Conservation (phyloP, 2,329 filamentous ascomycete genomes). For the Tolypocladium nubicola region DNA sequence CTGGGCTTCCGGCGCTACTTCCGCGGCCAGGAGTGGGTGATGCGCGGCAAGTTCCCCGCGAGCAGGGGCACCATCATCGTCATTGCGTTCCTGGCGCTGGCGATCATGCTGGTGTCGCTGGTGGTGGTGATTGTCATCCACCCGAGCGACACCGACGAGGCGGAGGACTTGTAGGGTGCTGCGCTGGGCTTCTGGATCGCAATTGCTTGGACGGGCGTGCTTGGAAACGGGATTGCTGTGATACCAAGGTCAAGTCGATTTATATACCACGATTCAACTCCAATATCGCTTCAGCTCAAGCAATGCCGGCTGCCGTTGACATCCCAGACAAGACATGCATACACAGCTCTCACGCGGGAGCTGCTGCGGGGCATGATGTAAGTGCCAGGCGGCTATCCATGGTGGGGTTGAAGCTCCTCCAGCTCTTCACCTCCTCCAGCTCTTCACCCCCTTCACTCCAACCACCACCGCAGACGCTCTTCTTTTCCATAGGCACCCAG, state of each 20-base stretch:
- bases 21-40: slow-evolving; percentile 68
- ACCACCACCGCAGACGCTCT: background rate
- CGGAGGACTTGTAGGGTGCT: background rate
- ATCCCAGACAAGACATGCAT: background rate
- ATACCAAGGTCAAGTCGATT: background rate
- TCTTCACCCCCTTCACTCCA: background rate
- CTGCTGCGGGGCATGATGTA: background rate
- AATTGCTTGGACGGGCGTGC: background rate
- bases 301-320: background rate
- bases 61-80: slow-evolving; percentile 65
- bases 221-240: background rate
- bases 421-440: background rate
- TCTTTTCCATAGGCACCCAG: background rate
- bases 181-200: background rate
- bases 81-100: slow-evolving; percentile 54
- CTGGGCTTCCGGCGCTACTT: slow-evolving; percentile 73
- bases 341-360: background rate
- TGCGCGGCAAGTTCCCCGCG: slow-evolving; percentile 70
- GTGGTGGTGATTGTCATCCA: slow-evolving; percentile 50
- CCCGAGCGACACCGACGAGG: slow-evolving; percentile 11
- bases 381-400: background rate
- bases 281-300: background rate
- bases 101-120: slow-evolving; percentile 49
- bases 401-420: background rate
- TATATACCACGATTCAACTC: background rate